Evolutionary conservation across 2,329 filamentous ascomycete genomes (phyloP).

Genomic region (Ophioceras dolichostomum): DNA sequence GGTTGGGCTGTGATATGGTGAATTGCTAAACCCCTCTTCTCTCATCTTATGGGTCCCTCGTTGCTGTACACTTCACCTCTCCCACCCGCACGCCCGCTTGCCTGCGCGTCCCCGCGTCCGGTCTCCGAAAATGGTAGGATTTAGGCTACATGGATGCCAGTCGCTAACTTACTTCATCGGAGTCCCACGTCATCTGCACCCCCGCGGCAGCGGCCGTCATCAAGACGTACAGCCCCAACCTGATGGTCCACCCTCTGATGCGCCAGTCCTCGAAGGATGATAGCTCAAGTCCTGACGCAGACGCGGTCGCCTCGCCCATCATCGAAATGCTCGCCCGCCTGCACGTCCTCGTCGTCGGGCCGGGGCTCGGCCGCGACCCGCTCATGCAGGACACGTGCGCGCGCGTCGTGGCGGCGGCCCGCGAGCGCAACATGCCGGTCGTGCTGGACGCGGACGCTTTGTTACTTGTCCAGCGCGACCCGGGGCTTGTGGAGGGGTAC

Average conservation of each 20-base stretch:
- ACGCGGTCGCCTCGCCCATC: slow-evolving; percentile 52
- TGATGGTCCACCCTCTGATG: slow-evolving; percentile 98
- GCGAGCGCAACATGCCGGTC: slow-evolving; percentile 59
- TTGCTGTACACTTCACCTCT: too few species aligned
- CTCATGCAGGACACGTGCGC: slow-evolving; percentile 83
- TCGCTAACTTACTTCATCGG: too few species aligned
- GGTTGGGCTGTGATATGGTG: slow-evolving; percentile 84
- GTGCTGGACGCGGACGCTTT: slow-evolving; percentile 90
- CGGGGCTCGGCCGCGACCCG: slow-evolving; percentile 78
- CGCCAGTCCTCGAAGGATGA: slow-evolving; percentile 46
- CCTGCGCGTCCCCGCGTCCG: too few species aligned
- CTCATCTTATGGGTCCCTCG: too few species aligned
- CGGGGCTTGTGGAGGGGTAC: slow-evolving; percentile 70
- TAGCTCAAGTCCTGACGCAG: slow-evolving; percentile 41
- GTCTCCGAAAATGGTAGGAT: neutral
- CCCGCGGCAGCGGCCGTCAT: slow-evolving; percentile 77
- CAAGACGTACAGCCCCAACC: slow-evolving; percentile 93
- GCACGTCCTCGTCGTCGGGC: slow-evolving; percentile 86
- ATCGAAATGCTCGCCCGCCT: slow-evolving; percentile 73
- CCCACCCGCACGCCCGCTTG: too few species aligned
- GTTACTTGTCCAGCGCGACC: slow-evolving; percentile 61
- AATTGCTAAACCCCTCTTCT: neutral
- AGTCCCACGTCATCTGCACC: slow-evolving; percentile 95
- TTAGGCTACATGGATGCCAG: neutral
- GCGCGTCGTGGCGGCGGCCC: slow-evolving; percentile 66